Base-by-base conservation (phyloP, 371 early-diverging fungal genomes). In the Syncephalastrum sp. region DNA sequence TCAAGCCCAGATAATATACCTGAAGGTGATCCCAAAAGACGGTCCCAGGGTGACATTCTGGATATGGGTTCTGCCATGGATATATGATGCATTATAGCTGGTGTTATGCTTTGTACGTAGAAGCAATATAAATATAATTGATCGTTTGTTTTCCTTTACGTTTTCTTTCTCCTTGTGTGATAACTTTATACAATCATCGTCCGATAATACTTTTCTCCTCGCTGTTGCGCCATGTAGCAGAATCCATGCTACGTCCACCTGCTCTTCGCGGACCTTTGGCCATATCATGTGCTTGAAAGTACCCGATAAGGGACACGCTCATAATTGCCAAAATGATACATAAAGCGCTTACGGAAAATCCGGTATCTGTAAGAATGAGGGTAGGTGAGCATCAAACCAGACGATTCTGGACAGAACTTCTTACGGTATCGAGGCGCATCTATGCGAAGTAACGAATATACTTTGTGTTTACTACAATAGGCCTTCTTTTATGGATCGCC, bases 1-100 rank as follows among this genome's bases (percentile, higher is more conserved):
- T 82, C 78, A 5, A 83, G 79, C 4, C 79, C 78, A 27, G 83
- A 84, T 42, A 79, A 43, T 12, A 29, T 42, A 12, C 21, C 15
- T 25, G 23, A 14, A 51, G 45, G 14, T 33, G 50, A 8, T 41
- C 48, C 16, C 5, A 41, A 13, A 38, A 21, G 6, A 21, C 50
- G 14, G 58, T 59, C 23, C n/a, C 59, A 44, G 63, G 63, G 46
- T 21, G 70, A 54, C 48, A 53, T 8, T 48, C 48, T 19, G 41
- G 61, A 19, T 16, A 57, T 2, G 57, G 56, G 17, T 8, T 45
- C 54, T 21, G 19, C 29, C 17, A 25, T 46, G 19, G 5, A 45
- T 23, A 14, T 54, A 15, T 15, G 23, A n/a, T 13, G 12, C 5
- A 3, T 13, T 15, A 6, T 54, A 33, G 24, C 42, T 54, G 27